Evolutionary conservation across 148 eudicot species (phyloP).

Genomic region (Chenopodium suecicum): DNA sequence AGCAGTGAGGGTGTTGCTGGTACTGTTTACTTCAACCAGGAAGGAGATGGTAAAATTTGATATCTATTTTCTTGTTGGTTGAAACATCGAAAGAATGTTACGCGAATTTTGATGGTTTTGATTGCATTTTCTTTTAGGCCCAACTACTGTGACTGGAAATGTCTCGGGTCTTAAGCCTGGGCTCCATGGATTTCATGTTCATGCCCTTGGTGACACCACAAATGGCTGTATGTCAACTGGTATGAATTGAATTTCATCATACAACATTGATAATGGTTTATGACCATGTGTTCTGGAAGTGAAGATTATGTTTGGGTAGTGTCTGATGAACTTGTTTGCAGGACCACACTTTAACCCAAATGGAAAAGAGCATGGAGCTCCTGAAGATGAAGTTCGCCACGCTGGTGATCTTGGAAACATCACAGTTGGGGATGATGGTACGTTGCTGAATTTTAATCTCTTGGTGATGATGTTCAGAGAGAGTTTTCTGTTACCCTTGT

Average conservation of each 20-base stretch:
- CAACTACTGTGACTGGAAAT: conserved; percentile 78
- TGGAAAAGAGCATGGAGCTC: conserved; percentile 92
- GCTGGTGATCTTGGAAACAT: conserved; percentile 99
- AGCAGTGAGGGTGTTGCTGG: conserved; percentile 74
- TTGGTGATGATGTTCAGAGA: background rate
- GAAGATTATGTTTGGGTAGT: conserved; percentile 4
- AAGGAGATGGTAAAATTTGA: conserved; percentile 65
- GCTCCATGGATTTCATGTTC: conserved; percentile 96
- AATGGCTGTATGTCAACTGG: conserved; percentile 99
- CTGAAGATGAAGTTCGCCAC: conserved; percentile 85
- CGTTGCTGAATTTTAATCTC: conserved; percentile 11
- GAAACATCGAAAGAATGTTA: background rate
- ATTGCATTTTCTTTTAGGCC: conserved; percentile 41
- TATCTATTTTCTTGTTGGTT: conserved; percentile 3
- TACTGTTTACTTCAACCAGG: conserved; percentile 71
- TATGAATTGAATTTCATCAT: conserved; percentile 21
- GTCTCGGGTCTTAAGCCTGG: conserved; percentile 89
- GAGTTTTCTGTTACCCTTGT: background rate
- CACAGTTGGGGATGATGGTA: conserved; percentile 94
- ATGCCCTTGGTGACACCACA: conserved; percentile 98
- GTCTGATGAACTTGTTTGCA: conserved; percentile 28
- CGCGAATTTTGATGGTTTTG: background rate
- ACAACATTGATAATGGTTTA: background rate
- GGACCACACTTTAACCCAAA: conserved; percentile 97
- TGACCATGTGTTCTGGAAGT: background rate